These are phyloP conservation scores for Rhazya stricta DNA, from an alignment of 257 asterid genomes.

Conservation along the genomic window DNA sequence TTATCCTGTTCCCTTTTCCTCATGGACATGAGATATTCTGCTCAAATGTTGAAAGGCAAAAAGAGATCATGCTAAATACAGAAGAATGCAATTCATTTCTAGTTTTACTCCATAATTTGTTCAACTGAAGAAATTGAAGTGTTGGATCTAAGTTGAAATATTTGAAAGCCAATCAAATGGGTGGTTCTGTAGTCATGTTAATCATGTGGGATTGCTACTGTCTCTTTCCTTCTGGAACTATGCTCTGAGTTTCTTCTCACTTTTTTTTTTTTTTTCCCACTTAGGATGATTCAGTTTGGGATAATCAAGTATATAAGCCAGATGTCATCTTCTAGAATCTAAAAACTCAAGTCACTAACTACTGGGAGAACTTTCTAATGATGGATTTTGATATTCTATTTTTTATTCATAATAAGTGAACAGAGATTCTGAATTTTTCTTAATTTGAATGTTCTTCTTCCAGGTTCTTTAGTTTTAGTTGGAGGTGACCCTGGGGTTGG, in stretches of 20 bases:
- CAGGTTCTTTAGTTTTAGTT: conserved; percentile 87
- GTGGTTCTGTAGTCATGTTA: not conserved
- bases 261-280: not conserved
- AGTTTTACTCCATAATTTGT: conserved; percentile 1
- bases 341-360: conserved; percentile 1
- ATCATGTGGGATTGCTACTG: not conserved
- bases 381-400: not conserved
- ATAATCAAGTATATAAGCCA: not conserved
- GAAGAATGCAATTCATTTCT: not conserved
- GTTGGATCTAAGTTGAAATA: not conserved
- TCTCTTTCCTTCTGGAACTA: not conserved
- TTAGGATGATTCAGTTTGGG: not conserved
- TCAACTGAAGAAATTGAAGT: not conserved
- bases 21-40: not conserved
- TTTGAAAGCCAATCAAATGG: not conserved
- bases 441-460: conserved; percentile 8
- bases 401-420: not conserved
- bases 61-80: not conserved
- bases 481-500: conserved; percentile 99
- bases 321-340: not conserved
- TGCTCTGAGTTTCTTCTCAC: too few relatives aligned
- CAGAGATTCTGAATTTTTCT: not conserved
- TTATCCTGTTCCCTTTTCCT: not conserved
- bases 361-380: not conserved
- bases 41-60: not conserved